These are phyloP conservation scores for Corymbia maculata DNA, from an alignment of 345 rosid genomes.

Conservation along the genomic window DNA sequence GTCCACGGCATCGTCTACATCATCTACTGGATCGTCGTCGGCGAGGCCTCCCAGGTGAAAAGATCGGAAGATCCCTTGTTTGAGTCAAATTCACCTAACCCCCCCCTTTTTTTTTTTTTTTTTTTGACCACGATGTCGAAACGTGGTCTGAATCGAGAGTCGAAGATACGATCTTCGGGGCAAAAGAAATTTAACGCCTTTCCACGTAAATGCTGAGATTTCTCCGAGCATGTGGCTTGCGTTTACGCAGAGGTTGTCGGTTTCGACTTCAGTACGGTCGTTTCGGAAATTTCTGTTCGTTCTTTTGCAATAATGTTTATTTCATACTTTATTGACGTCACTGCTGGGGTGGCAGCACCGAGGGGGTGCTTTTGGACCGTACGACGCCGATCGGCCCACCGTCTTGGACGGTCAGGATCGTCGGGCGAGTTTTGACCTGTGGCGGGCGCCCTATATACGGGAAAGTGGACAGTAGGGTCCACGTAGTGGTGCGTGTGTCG, in stretches of 20 bases:
- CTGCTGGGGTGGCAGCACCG: neutral
- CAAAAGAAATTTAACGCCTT: neutral
- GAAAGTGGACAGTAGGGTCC: neutral
- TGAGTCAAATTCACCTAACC: neutral
- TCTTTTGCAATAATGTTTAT: neutral
- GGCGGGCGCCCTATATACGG: neutral
- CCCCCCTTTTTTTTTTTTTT: too few relatives aligned
- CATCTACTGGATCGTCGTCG: constrained; percentile 21
- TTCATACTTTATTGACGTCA: neutral
- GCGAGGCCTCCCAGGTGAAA: constrained; percentile 36
- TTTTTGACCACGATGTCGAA: neutral
- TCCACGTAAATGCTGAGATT: neutral
- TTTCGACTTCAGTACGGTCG: neutral
- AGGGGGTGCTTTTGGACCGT: neutral
- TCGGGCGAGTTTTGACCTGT: neutral
- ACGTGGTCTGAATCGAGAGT: neutral
- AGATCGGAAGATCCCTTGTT: neutral
- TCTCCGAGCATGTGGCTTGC: neutral
- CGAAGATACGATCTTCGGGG: neutral
- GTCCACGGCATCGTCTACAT: constrained; percentile 58
- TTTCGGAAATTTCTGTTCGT: neutral
- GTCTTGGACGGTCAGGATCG: neutral
- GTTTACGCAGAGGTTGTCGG: neutral
- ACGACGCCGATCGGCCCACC: neutral
- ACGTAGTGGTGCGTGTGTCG: neutral